Conservation (phyloP, 2,329 filamentous ascomycete genomes). For the Scedosporium aurantiacum region DNA sequence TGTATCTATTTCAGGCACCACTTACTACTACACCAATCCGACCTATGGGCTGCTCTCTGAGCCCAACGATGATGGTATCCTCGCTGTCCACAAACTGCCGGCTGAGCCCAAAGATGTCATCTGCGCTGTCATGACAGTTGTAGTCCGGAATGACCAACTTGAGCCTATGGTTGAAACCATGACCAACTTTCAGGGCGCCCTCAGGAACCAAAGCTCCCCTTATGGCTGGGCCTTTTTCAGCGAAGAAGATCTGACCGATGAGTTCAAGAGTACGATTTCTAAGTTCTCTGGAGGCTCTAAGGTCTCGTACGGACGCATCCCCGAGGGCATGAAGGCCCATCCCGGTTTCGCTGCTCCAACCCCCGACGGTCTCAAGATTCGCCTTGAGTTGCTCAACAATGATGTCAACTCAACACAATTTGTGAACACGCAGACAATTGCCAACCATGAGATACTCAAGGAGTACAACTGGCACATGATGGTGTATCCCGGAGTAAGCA, state of each 20-base stretch:
- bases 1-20: neutral
- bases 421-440: slow-evolving; percentile 78
- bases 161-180: slow-evolving; percentile 58
- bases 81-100: no score
- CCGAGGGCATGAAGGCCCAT: slow-evolving; percentile 46
- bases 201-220: slow-evolving; percentile 47
- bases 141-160: slow-evolving; percentile 64
- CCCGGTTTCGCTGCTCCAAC: slow-evolving; percentile 59
- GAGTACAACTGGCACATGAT: slow-evolving; percentile 50
- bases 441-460: slow-evolving; percentile 60
- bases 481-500: slow-evolving; percentile 46
- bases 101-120: neutral
- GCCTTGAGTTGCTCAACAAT: slow-evolving; percentile 16
- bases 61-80: no score
- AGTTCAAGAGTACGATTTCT: slow-evolving; percentile 60
- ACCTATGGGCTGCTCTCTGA: no score
- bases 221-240: slow-evolving; percentile 90
- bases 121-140: slow-evolving; percentile 40
- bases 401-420: slow-evolving; percentile 69
- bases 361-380: neutral
- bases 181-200: slow-evolving; percentile 30
- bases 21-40: no score
- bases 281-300: slow-evolving; percentile 58
- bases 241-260: slow-evolving; percentile 63
- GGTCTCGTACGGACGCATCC: slow-evolving; percentile 62